phyloP scores from a whole-genome alignment of 2,329 filamentous ascomycete species.

The Chaetomiaceae sp. region DNA sequence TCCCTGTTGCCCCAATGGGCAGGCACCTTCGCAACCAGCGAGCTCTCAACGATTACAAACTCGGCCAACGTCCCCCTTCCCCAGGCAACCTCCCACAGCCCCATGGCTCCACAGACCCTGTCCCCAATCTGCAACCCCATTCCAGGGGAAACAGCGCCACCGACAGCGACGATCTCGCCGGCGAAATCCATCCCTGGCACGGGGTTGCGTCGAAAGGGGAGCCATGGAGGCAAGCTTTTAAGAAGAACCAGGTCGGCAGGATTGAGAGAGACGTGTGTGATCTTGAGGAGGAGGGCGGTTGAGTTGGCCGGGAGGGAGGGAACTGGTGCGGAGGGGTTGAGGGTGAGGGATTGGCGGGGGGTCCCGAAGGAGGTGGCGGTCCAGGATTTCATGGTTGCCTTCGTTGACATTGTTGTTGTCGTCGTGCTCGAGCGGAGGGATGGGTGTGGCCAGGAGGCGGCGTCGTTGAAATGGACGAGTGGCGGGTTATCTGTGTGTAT shows the following conservation, averaged over 20 bases:
- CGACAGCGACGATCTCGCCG: slow-evolving; percentile 32
- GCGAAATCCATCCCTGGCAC: slow-evolving; percentile 35
- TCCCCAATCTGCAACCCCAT: slow-evolving; percentile 24
- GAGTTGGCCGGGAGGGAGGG: neutral
- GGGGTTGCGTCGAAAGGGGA: slow-evolving; percentile 33
- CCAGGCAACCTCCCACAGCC: slow-evolving; percentile 25
- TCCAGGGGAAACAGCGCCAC: slow-evolving; percentile 19
- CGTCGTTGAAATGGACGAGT: too few relatives aligned
- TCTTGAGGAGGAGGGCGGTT: slow-evolving; percentile 28
- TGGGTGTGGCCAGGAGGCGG: too few relatives aligned
- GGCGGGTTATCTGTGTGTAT: too few relatives aligned
- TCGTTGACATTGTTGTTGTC: neutral
- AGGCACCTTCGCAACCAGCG: slow-evolving; percentile 30
- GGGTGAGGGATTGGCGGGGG: slow-evolving; percentile 13
- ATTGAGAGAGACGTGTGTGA: slow-evolving; percentile 36
- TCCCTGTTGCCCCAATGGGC: slow-evolving; percentile 14
- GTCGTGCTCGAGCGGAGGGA: too few relatives aligned
- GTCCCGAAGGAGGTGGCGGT: slow-evolving; percentile 3
- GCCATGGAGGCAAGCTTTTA: slow-evolving; percentile 29
- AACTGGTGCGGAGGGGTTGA: slow-evolving; percentile 4
- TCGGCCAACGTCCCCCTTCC: slow-evolving; percentile 34
- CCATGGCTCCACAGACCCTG: slow-evolving; percentile 32
- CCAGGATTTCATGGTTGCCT: slow-evolving; percentile 17
- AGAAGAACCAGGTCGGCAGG: slow-evolving; percentile 36
- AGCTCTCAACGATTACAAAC: slow-evolving; percentile 32